A percentile compares a stretch with the other conserved stretches of the same genome.
phyloP scores from a whole-genome alignment of 257 asterid genomes.

The Buddleja alternifolia region DNA sequence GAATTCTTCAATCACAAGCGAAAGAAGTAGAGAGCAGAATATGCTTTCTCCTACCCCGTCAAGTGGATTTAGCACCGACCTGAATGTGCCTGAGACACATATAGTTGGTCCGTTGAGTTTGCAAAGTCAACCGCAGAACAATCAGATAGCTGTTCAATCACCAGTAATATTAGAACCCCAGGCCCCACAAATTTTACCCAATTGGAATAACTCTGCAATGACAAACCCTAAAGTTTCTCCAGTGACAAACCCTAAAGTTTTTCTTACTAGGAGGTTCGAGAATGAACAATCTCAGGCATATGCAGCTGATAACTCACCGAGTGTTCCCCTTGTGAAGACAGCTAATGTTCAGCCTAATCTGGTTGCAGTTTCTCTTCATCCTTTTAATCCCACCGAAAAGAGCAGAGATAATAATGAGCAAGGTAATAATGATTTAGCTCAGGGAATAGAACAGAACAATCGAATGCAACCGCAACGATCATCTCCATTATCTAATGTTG shows the following conservation, averaged over 20 bases:
- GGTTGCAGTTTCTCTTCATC: conserved; percentile 32
- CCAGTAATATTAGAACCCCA: conserved; percentile 42
- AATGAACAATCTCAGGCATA: conserved; percentile 48
- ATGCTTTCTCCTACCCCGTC: conserved; percentile 37
- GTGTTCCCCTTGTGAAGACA: conserved; percentile 32
- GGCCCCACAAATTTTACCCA: conserved; percentile 40
- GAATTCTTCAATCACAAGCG: conserved; percentile 40
- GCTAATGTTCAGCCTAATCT: conserved; percentile 32
- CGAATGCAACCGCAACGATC: conserved; percentile 38
- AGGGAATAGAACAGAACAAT: conserved; percentile 40
- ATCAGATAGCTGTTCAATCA: conserved; percentile 38
- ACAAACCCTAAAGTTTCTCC: conserved; percentile 29
- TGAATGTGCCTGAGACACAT: conserved; percentile 46
- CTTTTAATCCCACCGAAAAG: conserved; percentile 32
- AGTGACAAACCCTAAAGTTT: conserved; percentile 30
- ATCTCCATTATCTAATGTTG: conserved; percentile 34
- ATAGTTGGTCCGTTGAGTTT: conserved; percentile 27
- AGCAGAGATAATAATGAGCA: conserved; percentile 27
- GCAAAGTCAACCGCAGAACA: conserved; percentile 37
- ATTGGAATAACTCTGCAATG: conserved; percentile 32
- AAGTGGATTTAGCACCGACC: conserved; percentile 38
- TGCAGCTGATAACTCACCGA: conserved; percentile 32
- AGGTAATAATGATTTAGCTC: conserved; percentile 29
- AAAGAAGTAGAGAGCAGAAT: conserved; percentile 30
- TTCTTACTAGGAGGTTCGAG: conserved; percentile 44